Conservation (phyloP, 164 flowering plant species). For the Dillenia turbinata region DNA sequence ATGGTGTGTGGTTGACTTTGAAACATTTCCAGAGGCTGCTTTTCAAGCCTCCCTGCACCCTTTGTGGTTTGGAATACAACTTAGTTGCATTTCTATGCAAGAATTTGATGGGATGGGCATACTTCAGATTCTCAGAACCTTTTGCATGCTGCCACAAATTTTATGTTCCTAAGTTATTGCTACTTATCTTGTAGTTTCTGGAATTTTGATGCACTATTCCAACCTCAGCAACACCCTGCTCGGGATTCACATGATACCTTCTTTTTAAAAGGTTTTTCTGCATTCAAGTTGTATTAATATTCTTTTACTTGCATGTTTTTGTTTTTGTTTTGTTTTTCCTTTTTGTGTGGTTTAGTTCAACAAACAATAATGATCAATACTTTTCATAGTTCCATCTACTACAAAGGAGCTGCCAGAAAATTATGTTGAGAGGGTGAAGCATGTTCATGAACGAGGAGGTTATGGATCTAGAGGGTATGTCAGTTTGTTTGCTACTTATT, state of each 20-base stretch:
- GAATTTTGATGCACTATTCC: slow-evolving; percentile 96
- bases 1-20: too few species aligned
- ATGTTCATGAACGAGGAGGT: slow-evolving; percentile 87
- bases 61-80: too few species aligned
- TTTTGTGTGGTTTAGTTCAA: too few species aligned
- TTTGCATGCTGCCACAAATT: not conserved
- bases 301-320: slow-evolving; percentile 1
- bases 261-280: slow-evolving; percentile 60
- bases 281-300: slow-evolving; percentile 4
- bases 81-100: too few species aligned
- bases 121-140: not conserved
- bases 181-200: slow-evolving; percentile 62
- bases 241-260: slow-evolving; percentile 99
- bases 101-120: too few species aligned
- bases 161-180: not conserved
- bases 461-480: slow-evolving; percentile 88
- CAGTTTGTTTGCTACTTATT: not conserved
- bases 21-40: too few species aligned
- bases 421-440: slow-evolving; percentile 84
- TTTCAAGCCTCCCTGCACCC: too few species aligned
- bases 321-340: not conserved
- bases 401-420: slow-evolving; percentile 83
- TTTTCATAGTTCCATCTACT: slow-evolving; percentile 62
- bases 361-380: too few species aligned
- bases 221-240: slow-evolving; percentile 99